Evolutionary conservation across 2,329 filamentous ascomycete species (phyloP).

Genomic region (Arachnopeziza araneosa): DNA sequence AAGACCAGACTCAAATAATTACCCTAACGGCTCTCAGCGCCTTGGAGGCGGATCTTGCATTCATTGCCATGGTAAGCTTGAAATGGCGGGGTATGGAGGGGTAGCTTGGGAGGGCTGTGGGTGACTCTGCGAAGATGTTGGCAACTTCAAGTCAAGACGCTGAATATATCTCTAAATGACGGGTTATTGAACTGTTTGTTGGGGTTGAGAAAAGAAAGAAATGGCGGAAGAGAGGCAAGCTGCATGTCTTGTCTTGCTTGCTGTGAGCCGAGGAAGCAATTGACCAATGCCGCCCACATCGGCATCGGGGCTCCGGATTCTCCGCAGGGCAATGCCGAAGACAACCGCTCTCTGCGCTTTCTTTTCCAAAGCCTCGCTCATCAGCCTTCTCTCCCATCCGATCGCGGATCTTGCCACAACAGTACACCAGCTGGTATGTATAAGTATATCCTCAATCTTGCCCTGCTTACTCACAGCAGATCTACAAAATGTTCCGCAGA

Average conservation of each 20-base stretch:
- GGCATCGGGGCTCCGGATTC: too few species aligned
- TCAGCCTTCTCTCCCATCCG: neutral
- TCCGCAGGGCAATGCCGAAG: slow-evolving; percentile 8
- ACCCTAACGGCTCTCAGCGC: slow-evolving; percentile 62
- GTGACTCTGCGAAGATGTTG: neutral
- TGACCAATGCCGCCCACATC: neutral
- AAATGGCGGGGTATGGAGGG: neutral
- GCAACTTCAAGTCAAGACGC: neutral
- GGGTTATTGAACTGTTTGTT: too few species aligned
- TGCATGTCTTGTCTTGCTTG: neutral
- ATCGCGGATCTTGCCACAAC: neutral
- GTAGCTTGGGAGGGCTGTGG: neutral
- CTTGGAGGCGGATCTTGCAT: slow-evolving; percentile 54
- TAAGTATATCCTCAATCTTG: neutral
- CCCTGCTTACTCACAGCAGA: neutral
- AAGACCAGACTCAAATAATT: slow-evolving; percentile 25
- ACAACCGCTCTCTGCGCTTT: slow-evolving; percentile 4
- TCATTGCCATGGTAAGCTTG: slow-evolving; percentile 52
- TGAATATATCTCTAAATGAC: neutral
- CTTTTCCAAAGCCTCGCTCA: neutral
- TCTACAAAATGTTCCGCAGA: slow-evolving; percentile 28
- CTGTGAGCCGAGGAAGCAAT: slow-evolving; percentile 5
- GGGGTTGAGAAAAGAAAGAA: too few species aligned
- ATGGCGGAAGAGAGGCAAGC: neutral
- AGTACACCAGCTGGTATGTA: neutral